phyloP scores from a whole-genome alignment of 352 stramenopile genomes.

The Pythium biforme region DNA sequence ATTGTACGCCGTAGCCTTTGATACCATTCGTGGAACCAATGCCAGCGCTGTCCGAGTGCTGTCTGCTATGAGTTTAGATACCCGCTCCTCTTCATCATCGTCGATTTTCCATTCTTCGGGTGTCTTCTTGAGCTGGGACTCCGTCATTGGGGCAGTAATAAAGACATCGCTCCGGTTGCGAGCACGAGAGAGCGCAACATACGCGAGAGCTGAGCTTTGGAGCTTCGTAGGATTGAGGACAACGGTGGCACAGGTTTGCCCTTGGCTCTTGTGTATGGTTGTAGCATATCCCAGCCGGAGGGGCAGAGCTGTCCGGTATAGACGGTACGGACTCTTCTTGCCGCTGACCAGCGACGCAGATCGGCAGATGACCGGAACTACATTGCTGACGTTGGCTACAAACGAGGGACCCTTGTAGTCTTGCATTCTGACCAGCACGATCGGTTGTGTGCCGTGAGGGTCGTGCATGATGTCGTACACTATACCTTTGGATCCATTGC shows the following conservation, averaged over 20 bases:
- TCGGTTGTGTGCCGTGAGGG: not conserved
- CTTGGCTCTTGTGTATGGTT: conserved; percentile 21
- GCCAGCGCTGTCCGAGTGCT: no score
- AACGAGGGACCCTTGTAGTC: conserved; percentile 20
- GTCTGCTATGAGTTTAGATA: no score
- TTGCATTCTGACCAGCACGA: not conserved
- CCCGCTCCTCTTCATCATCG: no score
- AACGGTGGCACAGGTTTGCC: conserved; percentile 3
- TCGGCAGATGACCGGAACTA: conserved; percentile 1
- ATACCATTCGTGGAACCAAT: no score
- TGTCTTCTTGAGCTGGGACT: no score
- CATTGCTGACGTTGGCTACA: not conserved
- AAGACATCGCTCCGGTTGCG: not conserved
- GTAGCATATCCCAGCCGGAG: conserved; percentile 12
- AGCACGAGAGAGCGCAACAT: conserved; percentile 12
- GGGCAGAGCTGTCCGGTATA: conserved; percentile 9
- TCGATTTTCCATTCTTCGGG: no score
- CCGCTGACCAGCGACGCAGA: not conserved
- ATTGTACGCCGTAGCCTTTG: no score
- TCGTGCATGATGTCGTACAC: conserved; percentile 14
- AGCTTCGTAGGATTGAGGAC: conserved; percentile 5
- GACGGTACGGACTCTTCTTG: not conserved
- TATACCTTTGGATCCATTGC: conserved; percentile 6
- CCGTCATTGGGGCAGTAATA: not conserved
- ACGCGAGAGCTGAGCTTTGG: conserved; percentile 1